phyloP scores from a whole-genome alignment of 2,329 filamentous ascomycete genomes.

The Fusarium sp. region DNA sequence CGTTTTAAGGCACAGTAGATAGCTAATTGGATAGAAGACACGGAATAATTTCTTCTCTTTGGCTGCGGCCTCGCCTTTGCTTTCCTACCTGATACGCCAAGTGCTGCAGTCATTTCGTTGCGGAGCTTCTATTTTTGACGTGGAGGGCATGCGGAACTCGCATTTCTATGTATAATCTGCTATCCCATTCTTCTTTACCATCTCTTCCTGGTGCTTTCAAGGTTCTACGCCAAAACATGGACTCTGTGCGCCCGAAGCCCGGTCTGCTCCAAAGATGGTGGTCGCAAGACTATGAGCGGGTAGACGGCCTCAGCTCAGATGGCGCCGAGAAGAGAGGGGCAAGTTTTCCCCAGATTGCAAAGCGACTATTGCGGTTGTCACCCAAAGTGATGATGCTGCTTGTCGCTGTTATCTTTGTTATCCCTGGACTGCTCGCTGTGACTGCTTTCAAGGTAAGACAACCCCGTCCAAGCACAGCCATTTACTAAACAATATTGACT shows the following conservation, averaged over 20 bases:
- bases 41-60: background rate
- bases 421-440: background rate
- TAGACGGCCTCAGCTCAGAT: background rate
- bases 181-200: background rate
- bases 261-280: background rate
- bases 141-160: background rate
- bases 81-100: background rate
- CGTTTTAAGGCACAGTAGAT: background rate
- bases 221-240: background rate
- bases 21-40: fast-evolving
- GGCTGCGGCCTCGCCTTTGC: background rate
- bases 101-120: background rate
- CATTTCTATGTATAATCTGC: too few relatives aligned
- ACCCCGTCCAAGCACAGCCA: background rate
- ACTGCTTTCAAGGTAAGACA: background rate
- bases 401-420: background rate
- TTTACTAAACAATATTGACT: background rate
- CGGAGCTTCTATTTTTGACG: background rate
- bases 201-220: background rate
- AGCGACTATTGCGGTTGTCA: background rate
- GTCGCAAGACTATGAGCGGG: background rate
- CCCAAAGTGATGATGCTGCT: background rate
- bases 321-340: background rate
- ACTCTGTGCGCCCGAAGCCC: background rate
- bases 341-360: background rate